Conservation (phyloP, 768 basidiomycete genomes). For the Suillus subaureus region DNA sequence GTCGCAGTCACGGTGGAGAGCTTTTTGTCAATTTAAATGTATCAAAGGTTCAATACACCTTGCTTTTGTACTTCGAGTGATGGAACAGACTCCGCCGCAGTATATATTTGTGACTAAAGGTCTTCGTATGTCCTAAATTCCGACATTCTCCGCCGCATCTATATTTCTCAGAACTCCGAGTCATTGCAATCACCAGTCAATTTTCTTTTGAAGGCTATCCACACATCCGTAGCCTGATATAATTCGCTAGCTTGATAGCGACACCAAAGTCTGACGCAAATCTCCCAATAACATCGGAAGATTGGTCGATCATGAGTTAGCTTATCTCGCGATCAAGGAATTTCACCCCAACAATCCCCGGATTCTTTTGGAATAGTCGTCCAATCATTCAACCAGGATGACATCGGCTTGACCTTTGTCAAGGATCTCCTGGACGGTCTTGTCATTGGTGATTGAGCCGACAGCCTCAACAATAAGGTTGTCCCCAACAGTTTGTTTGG, state of each 20-base stretch:
- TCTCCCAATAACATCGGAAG: background rate
- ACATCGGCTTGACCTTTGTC: constrained; percentile 47
- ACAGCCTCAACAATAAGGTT: constrained; percentile 34
- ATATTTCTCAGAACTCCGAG: background rate
- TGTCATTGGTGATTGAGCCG: constrained; percentile 34
- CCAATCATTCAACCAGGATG: constrained; percentile 54
- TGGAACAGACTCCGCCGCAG: background rate
- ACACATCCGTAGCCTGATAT: constrained; percentile 54
- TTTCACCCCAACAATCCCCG: constrained; percentile 43
- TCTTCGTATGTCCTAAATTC: background rate
- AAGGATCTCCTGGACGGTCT: constrained; percentile 46
- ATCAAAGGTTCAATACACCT: background rate
- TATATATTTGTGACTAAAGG: background rate
- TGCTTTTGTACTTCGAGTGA: background rate
- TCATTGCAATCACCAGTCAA: constrained; percentile 12
- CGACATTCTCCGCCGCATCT: background rate
- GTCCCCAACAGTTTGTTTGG: constrained; percentile 48
- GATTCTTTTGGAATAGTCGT: constrained; percentile 62
- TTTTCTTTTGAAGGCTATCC: constrained; percentile 13
- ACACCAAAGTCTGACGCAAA: constrained; percentile 62
- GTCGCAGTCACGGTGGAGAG: background rate
- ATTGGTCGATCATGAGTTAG: background rate
- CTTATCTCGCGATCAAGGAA: background rate
- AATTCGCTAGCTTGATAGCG: constrained; percentile 44
- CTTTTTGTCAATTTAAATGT: background rate